Base-by-base conservation (phyloP, 768 basidiomycete genomes). In the Leccinum rimulosum region DNA sequence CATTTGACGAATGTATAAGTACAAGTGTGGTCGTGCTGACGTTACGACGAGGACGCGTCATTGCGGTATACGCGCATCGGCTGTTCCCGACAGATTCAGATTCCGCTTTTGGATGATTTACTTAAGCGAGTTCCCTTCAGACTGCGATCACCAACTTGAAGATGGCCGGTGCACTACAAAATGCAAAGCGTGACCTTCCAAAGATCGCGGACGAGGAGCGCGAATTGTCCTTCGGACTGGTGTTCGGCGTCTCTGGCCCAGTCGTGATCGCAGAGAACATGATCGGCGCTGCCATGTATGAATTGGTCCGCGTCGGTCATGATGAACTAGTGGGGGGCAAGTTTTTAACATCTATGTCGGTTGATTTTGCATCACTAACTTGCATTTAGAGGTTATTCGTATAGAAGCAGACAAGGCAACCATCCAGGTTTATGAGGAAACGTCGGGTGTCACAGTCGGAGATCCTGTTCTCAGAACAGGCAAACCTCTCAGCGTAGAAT, bases 351-450 rank as follows among this genome's bases (percentile, higher is more conserved):
- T 38, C n/a, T 48, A 25, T 22, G 33, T 15, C 35, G 50, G 43
- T 31, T 50, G 7, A 7, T 31, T 50, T 38, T 30, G 19, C 27
- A 43, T 38, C 59, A 27, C 63, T 72, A 12, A 73, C 52, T n/a
- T 27, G 17, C 36, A 35, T 52, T 48, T 69, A 95, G 97, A 99
- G 93, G 97, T 99, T 68, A 99, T 99, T 68, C 86, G 97, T 68
- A 98, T 99, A 77, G 97, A 98, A 66, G 87, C 87, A 61, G 97
- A 99, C 78, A 96, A 97, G 78, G 92, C 92, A 47, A 98, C 97
- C 12, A 98, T 99, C 61, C 97, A 99, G 75, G 97, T 99, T 10
- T 98, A 99, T 70, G 97, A 99, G 75, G 97, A 99, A 79, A 98
- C 96, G 6, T 97, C 96, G 47, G 97, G 97, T 55, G 97, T 99